phyloP scores from a whole-genome alignment of 768 basidiomycete species.

The Clavaria fumosa region DNA sequence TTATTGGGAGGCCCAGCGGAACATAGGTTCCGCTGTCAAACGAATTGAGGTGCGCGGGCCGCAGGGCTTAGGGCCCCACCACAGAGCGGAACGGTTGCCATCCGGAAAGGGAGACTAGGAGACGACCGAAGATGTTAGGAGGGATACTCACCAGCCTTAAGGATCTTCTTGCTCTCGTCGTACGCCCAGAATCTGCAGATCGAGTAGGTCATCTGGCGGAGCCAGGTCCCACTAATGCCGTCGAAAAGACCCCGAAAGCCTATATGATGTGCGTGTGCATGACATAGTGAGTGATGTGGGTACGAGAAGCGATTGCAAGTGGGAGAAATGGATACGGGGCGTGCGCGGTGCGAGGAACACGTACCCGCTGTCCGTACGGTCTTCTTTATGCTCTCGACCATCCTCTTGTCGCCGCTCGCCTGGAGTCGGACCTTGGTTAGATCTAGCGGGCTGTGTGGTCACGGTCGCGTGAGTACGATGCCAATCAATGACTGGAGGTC shows the following conservation, averaged over 20 bases:
- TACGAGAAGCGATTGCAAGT: constrained; percentile 21
- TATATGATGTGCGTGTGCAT: too few relatives aligned
- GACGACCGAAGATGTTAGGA: too few relatives aligned
- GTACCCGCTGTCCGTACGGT: constrained; percentile 66
- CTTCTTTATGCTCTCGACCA: constrained; percentile 73
- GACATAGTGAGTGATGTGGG: too few relatives aligned
- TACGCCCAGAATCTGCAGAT: constrained; percentile 90
- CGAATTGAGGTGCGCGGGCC: too few relatives aligned
- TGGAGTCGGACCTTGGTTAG: constrained; percentile 86
- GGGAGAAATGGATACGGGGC: constrained; percentile 12
- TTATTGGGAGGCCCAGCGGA: too few relatives aligned
- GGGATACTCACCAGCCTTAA: constrained; percentile 36
- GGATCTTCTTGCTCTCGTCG: constrained; percentile 74
- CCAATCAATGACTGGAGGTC: background rate
- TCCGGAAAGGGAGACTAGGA: too few relatives aligned
- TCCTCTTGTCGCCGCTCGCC: constrained; percentile 83
- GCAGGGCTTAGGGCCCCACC: too few relatives aligned
- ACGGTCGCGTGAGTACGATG: background rate
- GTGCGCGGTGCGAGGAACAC: constrained; percentile 8
- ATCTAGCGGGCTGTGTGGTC: constrained; percentile 48
- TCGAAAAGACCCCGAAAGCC: constrained; percentile 64
- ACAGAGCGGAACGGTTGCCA: too few relatives aligned
- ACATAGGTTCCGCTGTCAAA: background rate
- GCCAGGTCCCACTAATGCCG: constrained; percentile 77
- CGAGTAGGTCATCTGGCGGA: constrained; percentile 88